Percentiles rank a stretch among this genome's conserved stretches.
These are phyloP conservation scores for Fusarium veterinarium DNA, from an alignment of 2,329 filamentous ascomycete genomes.

Conservation along the genomic window DNA sequence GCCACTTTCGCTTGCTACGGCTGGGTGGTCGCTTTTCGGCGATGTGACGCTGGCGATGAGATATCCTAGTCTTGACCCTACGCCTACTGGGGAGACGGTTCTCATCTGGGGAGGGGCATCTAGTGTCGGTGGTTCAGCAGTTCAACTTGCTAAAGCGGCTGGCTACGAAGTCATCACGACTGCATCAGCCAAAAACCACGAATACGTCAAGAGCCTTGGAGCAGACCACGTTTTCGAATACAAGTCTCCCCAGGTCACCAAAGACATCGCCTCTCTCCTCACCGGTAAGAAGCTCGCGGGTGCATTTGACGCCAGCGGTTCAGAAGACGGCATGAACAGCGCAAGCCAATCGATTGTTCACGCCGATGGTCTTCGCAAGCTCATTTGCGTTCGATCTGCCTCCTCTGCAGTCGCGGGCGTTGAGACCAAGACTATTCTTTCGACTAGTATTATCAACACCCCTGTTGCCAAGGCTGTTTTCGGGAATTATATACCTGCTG, in stretches of 20 bases:
- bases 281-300: constrained; percentile 8
- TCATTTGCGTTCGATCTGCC: constrained; percentile 18
- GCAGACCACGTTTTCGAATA: constrained; percentile 60
- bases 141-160: constrained; percentile 57
- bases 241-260: constrained; percentile 41
- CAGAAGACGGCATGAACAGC: constrained; percentile 7
- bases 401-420: background rate
- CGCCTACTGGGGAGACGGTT: background rate
- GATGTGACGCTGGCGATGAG: constrained; percentile 13
- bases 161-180: constrained; percentile 60
- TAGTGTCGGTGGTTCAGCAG: constrained; percentile 57
- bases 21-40: constrained; percentile 38
- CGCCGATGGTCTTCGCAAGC: constrained; percentile 17
- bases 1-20: constrained; percentile 36
- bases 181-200: constrained; percentile 56
- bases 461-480: constrained; percentile 29
- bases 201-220: constrained; percentile 56
- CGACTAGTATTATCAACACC: constrained; percentile 15
- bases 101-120: constrained; percentile 62
- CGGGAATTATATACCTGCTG: constrained; percentile 20
- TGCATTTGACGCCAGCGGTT: constrained; percentile 19
- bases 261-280: constrained; percentile 24
- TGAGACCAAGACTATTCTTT: constrained; percentile 6
- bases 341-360: constrained; percentile 10
- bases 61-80: constrained; percentile 2